phyloP scores from a whole-genome alignment of 306 rosid genomes.

The Benincasa hispida region DNA sequence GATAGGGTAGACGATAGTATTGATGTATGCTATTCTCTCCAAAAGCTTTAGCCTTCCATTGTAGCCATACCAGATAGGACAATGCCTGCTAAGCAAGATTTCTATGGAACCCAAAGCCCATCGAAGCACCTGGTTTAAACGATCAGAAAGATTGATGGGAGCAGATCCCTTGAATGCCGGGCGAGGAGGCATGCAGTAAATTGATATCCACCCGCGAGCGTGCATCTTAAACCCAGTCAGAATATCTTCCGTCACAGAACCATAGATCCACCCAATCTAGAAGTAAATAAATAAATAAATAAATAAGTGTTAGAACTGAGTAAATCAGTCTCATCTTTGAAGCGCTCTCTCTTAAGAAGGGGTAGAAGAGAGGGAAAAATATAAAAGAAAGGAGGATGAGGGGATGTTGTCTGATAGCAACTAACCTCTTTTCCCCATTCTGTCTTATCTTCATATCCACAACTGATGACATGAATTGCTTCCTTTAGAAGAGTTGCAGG shows the following conservation, averaged over 20 bases:
- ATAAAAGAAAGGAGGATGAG: not conserved
- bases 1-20: slow-evolving; percentile 89
- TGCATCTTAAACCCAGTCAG: slow-evolving; percentile 99
- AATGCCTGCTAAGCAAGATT: slow-evolving; percentile 96
- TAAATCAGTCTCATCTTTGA: not conserved
- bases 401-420: not conserved
- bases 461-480: slow-evolving; percentile 97
- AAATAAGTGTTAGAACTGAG: not conserved
- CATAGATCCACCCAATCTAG: slow-evolving; percentile 99
- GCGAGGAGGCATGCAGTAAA: slow-evolving; percentile 96
- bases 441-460: slow-evolving; percentile 96
- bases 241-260: slow-evolving; percentile 99
- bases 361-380: not conserved
- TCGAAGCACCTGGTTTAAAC: slow-evolving; percentile 96
- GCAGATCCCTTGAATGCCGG: slow-evolving; percentile 99
- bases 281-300: not conserved
- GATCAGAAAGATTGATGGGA: slow-evolving; percentile 98
- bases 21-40: slow-evolving; percentile 85
- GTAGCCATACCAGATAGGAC: slow-evolving; percentile 99
- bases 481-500: slow-evolving; percentile 97
- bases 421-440: slow-evolving; percentile 99
- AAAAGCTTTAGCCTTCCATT: slow-evolving; percentile 62
- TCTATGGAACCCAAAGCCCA: slow-evolving; percentile 99
- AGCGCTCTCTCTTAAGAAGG: not conserved
- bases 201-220: slow-evolving; percentile 98